phyloP scores from a whole-genome alignment of 179 eudicot species.

The Heliamphora pulchella region DNA sequence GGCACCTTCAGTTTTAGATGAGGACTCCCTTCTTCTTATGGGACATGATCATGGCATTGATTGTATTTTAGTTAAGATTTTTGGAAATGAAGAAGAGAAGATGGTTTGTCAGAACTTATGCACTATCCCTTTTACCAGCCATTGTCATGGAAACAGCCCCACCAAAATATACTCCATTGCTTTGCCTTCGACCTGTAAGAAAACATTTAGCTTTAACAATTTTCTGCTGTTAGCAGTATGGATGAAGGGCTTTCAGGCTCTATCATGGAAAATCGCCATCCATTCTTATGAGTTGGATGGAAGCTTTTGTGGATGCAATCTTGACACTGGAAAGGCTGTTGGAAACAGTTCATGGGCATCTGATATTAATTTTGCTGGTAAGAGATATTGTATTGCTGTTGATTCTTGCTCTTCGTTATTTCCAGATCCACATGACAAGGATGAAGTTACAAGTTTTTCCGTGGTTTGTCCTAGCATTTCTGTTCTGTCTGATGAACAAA shows the following conservation, averaged over 20 bases:
- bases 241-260: constrained; percentile 48
- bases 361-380: constrained; percentile 51
- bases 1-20: constrained; percentile 56
- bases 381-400: constrained; percentile 42
- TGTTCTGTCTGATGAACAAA: constrained; percentile 29
- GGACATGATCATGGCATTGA: constrained; percentile 73
- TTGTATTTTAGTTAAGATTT: constrained; percentile 42
- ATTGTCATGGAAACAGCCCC: constrained; percentile 33
- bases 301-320: constrained; percentile 22
- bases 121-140: constrained; percentile 52
- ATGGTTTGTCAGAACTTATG: constrained; percentile 54
- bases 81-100: constrained; percentile 32
- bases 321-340: constrained; percentile 21
- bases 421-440: constrained; percentile 44
- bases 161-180: constrained; percentile 54
- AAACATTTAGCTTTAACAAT: constrained; percentile 28
- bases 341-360: constrained; percentile 31
- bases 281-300: constrained; percentile 40
- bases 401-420: constrained; percentile 48
- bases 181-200: constrained; percentile 38
- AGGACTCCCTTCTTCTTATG: constrained; percentile 53
- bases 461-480: constrained; percentile 38
- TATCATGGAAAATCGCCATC: constrained; percentile 67
- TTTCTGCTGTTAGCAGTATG: constrained; percentile 64
- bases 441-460: constrained; percentile 54